phyloP scores from a whole-genome alignment of 148 eudicot genomes.

The Camellia japonica region DNA sequence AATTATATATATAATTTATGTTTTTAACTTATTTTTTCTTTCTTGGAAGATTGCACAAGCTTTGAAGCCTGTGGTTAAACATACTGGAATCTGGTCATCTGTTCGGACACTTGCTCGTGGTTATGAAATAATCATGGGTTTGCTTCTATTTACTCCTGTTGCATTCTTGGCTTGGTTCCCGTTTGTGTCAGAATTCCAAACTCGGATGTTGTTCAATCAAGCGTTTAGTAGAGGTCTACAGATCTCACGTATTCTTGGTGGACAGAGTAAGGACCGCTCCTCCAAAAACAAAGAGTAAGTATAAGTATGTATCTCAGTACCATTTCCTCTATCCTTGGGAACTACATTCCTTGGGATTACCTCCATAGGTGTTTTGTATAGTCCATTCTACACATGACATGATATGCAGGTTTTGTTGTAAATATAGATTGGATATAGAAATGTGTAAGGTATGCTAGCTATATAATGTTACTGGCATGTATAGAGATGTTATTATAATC shows the following conservation, averaged over 20 bases:
- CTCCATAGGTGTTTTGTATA: not conserved
- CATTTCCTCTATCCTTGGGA: not conserved
- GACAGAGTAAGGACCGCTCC: slow-evolving; percentile 47
- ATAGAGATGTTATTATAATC: too few relatives aligned
- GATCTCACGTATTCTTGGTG: slow-evolving; percentile 72
- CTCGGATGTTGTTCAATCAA: slow-evolving; percentile 76
- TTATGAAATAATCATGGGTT: slow-evolving; percentile 64
- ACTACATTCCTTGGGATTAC: not conserved
- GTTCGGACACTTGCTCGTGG: slow-evolving; percentile 54
- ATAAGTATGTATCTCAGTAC: not conserved
- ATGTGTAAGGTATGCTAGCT: not conserved
- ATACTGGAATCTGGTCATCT: slow-evolving; percentile 45
- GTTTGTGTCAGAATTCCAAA: slow-evolving; percentile 73
- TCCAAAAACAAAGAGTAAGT: slow-evolving; percentile 40
- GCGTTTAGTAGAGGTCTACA: slow-evolving; percentile 76
- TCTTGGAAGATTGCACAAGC: slow-evolving; percentile 60
- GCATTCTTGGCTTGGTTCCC: slow-evolving; percentile 78
- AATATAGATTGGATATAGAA: slow-evolving; percentile 1
- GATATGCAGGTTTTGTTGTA: slow-evolving; percentile 4
- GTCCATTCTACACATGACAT: not conserved
- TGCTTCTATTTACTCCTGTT: slow-evolving; percentile 57
- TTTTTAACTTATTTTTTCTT: not conserved
- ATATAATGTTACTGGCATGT: too few relatives aligned
- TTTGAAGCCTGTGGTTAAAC: slow-evolving; percentile 32
- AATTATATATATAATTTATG: not conserved